Percentiles rank a stretch among this genome's conserved stretches.
These are phyloP conservation scores for Inga laurina DNA, from an alignment of 306 rosid species.

Conservation along the genomic window DNA sequence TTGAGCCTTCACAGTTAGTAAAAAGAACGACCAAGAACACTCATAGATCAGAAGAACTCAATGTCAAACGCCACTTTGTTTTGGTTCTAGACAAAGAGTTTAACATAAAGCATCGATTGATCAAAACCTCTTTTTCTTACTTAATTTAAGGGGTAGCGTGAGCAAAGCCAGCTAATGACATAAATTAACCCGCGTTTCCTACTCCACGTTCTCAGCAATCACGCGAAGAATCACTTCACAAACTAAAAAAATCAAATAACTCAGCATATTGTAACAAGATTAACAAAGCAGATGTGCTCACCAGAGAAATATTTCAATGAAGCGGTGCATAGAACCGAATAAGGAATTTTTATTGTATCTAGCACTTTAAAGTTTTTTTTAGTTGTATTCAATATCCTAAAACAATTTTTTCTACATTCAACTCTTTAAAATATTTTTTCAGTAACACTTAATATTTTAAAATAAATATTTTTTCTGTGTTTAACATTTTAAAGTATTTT, in stretches of 20 bases:
- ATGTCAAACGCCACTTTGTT: not conserved
- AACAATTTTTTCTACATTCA: too few relatives aligned
- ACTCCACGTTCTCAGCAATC: not conserved
- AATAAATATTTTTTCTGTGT: too few relatives aligned
- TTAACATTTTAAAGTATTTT: too few relatives aligned
- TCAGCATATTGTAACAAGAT: not conserved
- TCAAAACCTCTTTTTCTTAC: not conserved
- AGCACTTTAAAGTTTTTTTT: too few relatives aligned
- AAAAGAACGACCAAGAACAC: not conserved
- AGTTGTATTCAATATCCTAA: too few relatives aligned
- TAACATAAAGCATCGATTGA: not conserved
- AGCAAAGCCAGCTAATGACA: not conserved
- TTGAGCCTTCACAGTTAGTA: not conserved
- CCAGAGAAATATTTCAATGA: not conserved
- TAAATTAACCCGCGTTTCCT: not conserved
- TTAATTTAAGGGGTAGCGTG: not conserved
- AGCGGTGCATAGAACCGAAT: not conserved
- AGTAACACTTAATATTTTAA: too few relatives aligned
- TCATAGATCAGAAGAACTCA: not conserved
- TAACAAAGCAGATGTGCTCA: conserved; percentile 7
- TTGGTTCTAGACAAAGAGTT: not conserved
- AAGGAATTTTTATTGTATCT: not conserved
- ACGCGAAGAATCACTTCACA: not conserved
- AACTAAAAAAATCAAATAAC: not conserved
- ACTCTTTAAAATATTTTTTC: too few relatives aligned